phyloP scores from a whole-genome alignment of 2,329 filamentous ascomycete species.

The Apiospora rasikravindrae region DNA sequence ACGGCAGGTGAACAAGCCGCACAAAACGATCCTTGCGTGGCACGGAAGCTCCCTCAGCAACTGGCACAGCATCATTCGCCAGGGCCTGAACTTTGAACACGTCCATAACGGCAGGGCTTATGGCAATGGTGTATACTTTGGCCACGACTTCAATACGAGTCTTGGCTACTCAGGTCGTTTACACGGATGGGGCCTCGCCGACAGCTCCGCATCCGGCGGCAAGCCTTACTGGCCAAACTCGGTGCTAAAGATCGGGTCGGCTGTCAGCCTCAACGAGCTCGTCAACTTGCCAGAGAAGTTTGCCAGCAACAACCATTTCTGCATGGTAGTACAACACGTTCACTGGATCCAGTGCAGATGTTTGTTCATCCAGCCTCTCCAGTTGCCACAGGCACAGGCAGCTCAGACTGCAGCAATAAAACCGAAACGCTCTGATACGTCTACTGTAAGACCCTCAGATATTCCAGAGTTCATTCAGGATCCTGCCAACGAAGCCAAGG shows the following conservation, averaged over 20 bases:
- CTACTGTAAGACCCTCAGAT: not conserved
- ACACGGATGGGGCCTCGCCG: too few relatives aligned
- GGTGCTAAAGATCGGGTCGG: conserved; percentile 59
- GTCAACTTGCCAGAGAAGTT: conserved; percentile 75
- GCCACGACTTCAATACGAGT: conserved; percentile 63
- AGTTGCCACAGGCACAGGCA: not conserved
- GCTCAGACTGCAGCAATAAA: not conserved
- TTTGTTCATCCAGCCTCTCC: conserved; percentile 60
- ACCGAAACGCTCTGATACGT: not conserved
- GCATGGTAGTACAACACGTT: conserved; percentile 74
- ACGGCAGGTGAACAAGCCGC: conserved; percentile 45
- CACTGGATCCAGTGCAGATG: conserved; percentile 94
- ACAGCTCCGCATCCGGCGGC: conserved; percentile 18
- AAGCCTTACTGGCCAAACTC: conserved; percentile 67
- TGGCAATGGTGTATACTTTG: conserved; percentile 85
- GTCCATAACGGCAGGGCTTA: conserved; percentile 69
- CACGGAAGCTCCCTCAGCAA: conserved; percentile 79
- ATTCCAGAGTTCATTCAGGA: conserved; percentile 33
- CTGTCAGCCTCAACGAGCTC: conserved; percentile 83
- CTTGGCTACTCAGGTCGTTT: conserved; percentile 22
- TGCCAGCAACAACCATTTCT: conserved; percentile 51
- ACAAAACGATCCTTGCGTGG: conserved; percentile 77
- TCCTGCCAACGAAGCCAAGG: conserved; percentile 24
- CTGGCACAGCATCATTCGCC: conserved; percentile 89
- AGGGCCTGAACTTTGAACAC: conserved; percentile 76